Base-by-base conservation (phyloP, 257 asterid genomes). In the Plantago elongata region DNA sequence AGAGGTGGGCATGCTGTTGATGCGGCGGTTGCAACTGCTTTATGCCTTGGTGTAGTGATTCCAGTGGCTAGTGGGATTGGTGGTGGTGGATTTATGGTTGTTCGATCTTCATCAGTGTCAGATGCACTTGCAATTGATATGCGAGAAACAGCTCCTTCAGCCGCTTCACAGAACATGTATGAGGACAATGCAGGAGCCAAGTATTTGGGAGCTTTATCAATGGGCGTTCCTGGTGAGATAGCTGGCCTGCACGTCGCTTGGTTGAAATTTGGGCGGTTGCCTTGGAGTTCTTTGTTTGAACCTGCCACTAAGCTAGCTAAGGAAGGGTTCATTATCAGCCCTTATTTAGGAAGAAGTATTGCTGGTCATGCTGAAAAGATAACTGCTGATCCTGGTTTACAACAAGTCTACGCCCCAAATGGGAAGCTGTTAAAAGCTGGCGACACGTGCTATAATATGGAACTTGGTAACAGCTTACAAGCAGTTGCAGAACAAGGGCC, bases 161-260 rank as follows among this genome's bases (percentile, higher is more conserved):
- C 91, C 61, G 90, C 97, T 63, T 82, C 96, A 22, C 66, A 92
- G 99, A 72, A 89, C 69, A 92, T 92, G 99, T 92, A 86, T 56
- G 90, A 69, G 72, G 54, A 67, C 57, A 77, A 84, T 58, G 63
- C 49, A 12, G 69, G 29, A 22, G 78, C 84, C 50, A 89, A 89
- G 76, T 52, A 17, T 60, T 7, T 6, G 4, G 97, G 99, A 30
- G 85, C 91, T 27, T 61, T 92, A 54, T 69, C 97, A 3, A 86
- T 84, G 86, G 99, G 95, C 5, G 88, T 84, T 52, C 99, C 99
- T 0, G 94, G 99, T 48, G 99, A 92, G 77, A 15, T 86, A 75
- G 99, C 97, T 0, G 99, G 99, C 59, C 95, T 92, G 51, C 82
- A 92, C 13, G 69, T 14, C 29, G 97, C 94, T 18, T 92, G 99